phyloP scores from a whole-genome alignment of 129 eudicot species.

The Centrapalus pauciflorus region DNA sequence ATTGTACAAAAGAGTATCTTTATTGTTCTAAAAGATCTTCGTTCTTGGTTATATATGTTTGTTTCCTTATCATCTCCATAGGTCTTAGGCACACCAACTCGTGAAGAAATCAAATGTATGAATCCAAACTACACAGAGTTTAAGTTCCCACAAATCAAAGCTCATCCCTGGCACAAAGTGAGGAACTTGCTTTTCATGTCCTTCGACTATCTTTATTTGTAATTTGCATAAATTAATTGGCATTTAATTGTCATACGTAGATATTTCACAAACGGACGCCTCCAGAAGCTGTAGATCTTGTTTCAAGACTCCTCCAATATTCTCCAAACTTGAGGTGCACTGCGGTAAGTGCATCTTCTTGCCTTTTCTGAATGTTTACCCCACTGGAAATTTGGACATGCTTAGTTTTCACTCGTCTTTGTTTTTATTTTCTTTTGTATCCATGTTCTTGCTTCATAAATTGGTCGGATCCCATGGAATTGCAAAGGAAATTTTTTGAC shows the following conservation, averaged over 20 bases:
- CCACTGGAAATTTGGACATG: no score
- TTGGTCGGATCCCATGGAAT: neutral
- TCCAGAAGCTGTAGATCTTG: slow-evolving; percentile 92
- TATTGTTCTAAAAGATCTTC: neutral
- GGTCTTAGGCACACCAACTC: slow-evolving; percentile 92
- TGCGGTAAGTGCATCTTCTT: slow-evolving; percentile 57
- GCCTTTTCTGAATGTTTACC: neutral
- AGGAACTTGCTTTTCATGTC: slow-evolving; percentile 4
- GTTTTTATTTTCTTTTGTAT: neutral
- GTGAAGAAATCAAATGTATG: slow-evolving; percentile 95
- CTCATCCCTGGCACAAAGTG: slow-evolving; percentile 97
- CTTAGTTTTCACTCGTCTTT: no score
- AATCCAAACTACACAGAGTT: slow-evolving; percentile 88
- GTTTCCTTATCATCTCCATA: slow-evolving; percentile 9
- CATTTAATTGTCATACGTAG: slow-evolving; percentile 22
- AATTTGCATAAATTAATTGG: neutral
- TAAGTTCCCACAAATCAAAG: slow-evolving; percentile 86
- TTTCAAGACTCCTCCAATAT: slow-evolving; percentile 83
- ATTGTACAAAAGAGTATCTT: neutral
- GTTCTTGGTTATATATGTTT: no score
- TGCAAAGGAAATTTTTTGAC: no score
- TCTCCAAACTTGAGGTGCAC: slow-evolving; percentile 77
- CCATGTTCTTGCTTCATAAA: neutral
- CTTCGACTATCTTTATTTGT: neutral
- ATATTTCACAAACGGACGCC: slow-evolving; percentile 86